These are phyloP conservation scores for Globisporangium mamillatum DNA, from an alignment of 352 stramenopile genomes.

Conservation along the genomic window DNA sequence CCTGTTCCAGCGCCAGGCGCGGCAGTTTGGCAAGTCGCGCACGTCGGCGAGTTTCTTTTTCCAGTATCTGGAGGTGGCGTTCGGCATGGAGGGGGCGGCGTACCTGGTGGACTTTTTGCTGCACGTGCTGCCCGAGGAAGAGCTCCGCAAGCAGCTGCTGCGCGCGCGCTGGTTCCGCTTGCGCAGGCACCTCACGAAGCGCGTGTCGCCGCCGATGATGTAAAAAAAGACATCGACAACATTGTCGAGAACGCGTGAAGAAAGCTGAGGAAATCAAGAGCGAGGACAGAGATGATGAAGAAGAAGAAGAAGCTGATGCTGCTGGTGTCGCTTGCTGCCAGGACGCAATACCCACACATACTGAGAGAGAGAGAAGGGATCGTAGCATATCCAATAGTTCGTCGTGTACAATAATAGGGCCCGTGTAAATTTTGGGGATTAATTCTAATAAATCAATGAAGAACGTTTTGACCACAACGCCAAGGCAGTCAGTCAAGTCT, in stretches of 20 bases:
- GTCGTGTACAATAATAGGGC: constrained; percentile 9
- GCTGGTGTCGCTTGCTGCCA: neutral
- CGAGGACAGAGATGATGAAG: neutral
- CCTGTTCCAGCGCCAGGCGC: constrained; percentile 75
- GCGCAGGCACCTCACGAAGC: constrained; percentile 56
- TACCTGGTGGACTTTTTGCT: constrained; percentile 85
- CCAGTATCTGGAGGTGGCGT: constrained; percentile 81
- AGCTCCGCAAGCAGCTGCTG: constrained; percentile 60
- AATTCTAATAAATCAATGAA: neutral
- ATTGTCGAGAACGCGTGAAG: neutral
- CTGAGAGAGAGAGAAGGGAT: neutral
- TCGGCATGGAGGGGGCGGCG: constrained; percentile 60
- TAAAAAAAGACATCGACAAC: constrained; percentile 1
- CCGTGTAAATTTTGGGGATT: neutral
- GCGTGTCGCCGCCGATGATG: constrained; percentile 32
- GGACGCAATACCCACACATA: neutral
- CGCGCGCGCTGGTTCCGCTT: constrained; percentile 65
- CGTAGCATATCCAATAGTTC: neutral
- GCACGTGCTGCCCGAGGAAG: constrained; percentile 67
- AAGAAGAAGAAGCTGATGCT: neutral
- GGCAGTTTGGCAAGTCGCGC: constrained; percentile 66
- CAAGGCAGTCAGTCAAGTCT: no score
- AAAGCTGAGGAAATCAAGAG: neutral
- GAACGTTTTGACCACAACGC: neutral
- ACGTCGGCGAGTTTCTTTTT: constrained; percentile 60